Evolutionary conservation across 2,329 filamentous ascomycete species (phyloP), one percentile per base, ranked within the genome.

Genomic region (Colletotrichum cordylinicola): DNA sequence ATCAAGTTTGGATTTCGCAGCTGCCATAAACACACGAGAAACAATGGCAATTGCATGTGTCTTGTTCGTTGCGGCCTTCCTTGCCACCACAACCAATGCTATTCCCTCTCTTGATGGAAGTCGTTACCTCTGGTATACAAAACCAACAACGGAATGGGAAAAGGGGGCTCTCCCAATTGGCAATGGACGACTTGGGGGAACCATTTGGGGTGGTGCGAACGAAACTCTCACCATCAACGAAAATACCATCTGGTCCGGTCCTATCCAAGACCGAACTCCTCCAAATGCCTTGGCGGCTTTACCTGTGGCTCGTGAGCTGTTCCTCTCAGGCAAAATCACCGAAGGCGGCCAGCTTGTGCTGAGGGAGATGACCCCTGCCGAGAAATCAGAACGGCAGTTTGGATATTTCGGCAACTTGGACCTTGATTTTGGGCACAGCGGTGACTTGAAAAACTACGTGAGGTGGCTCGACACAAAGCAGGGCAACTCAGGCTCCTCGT

Each of bases 231-330:
- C 84, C 33, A 80, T 90, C 16, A 90, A 89, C 61, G 88, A 90
- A 78, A 86, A 89, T 72, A 87, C 87, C 2, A 83, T 88, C 13
- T 88, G 86, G 86, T 87, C 85, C 70, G 87, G 87, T 29, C 86
- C 85, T 1, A 83, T 82, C 9, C 86, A 87, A 72, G 81, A 87
- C 62, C 86, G 88, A 13, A 85, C 84, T 15, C 86, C 86, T 16
- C 81, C 81, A n/a, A 83, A 82, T 76, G 83, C 80, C 69, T 79
- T 79, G 21, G 67, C 75, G 29, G 81, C 84, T 65, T 79, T 87
- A 8, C 80, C 82, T 15, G 77, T 77, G 16, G 78, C 87, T 12
- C 82, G 86, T 60, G 78, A 82, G 21, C 78, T 84, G 27, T 83
- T 87, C 29, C 80, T 83, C 6, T 79, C 81, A 3, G 84, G 85